phyloP scores from a whole-genome alignment of 352 stramenopile genomes.

The Globisporangium spinosum region DNA sequence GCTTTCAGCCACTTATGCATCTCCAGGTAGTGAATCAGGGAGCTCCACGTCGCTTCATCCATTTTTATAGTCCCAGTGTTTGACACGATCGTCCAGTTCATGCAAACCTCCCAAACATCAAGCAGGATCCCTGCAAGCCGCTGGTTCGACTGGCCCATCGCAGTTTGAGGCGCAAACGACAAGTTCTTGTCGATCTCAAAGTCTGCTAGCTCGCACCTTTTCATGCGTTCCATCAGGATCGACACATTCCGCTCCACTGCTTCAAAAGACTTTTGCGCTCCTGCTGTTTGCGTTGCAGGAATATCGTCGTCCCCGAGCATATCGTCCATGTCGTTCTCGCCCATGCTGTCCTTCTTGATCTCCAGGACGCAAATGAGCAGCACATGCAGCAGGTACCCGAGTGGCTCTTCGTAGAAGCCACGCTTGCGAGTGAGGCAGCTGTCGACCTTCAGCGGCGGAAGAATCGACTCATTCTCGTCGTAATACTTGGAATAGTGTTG shows the following conservation, averaged over 20 bases:
- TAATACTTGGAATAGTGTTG: slow-evolving; percentile 44
- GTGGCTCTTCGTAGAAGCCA: slow-evolving; percentile 39
- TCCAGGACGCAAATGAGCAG: slow-evolving; percentile 31
- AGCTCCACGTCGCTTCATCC: slow-evolving; percentile 23
- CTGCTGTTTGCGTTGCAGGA: slow-evolving; percentile 31
- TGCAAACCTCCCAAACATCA: slow-evolving; percentile 33
- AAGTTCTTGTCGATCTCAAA: slow-evolving; percentile 51
- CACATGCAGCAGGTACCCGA: slow-evolving; percentile 38
- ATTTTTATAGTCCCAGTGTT: slow-evolving; percentile 1
- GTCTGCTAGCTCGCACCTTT: slow-evolving; percentile 38
- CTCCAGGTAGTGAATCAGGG: slow-evolving; percentile 27
- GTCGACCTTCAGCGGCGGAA: slow-evolving; percentile 50
- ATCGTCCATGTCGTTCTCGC: slow-evolving; percentile 23
- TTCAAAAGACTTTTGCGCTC: slow-evolving; percentile 20
- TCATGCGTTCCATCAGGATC: slow-evolving; percentile 43
- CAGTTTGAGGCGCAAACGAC: slow-evolving; percentile 26
- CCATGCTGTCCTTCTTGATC: slow-evolving; percentile 16
- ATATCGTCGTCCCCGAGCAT: slow-evolving; percentile 35
- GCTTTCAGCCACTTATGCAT: slow-evolving; percentile 32
- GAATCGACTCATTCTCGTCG: slow-evolving; percentile 39
- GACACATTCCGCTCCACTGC: slow-evolving; percentile 25
- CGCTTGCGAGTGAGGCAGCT: slow-evolving; percentile 26
- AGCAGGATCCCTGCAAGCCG: slow-evolving; percentile 27
- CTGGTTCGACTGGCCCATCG: slow-evolving; percentile 31
- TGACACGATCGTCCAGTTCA: slow-evolving; percentile 32